Conservation (phyloP, 805 yeast species). For the Candida oleophila region DNA sequence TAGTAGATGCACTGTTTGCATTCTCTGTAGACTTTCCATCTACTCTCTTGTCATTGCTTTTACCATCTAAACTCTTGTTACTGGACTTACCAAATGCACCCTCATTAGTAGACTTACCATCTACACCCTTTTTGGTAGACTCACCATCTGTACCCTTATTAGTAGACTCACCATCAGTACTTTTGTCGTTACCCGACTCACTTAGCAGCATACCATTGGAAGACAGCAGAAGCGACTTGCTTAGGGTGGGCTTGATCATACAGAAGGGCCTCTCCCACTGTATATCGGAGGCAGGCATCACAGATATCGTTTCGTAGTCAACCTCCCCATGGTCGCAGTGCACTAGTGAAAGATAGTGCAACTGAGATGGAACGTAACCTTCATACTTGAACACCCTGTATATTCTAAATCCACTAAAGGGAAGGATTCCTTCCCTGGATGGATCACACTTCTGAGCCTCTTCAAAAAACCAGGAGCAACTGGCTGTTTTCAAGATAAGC, state of each 20-base stretch:
- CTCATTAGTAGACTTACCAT: no score
- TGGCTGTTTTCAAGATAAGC: not conserved
- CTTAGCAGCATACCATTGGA: constrained; percentile 11
- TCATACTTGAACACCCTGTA: constrained; percentile 48
- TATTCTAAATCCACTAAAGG: constrained; percentile 58
- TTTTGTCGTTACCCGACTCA: no score
- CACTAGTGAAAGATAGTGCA: constrained; percentile 45
- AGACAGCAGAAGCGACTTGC: constrained; percentile 10
- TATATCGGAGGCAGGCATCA: constrained; percentile 33
- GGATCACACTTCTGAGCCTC: constrained; percentile 37
- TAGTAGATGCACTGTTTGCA: no score
- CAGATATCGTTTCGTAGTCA: constrained; percentile 39
- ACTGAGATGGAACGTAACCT: constrained; percentile 31
- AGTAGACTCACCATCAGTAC: no score
- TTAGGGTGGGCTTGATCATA: constrained; percentile 31
- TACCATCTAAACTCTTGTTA: no score
- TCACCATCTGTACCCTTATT: no score
- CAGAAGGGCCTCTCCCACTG: constrained; percentile 53
- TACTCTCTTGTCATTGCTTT: no score
- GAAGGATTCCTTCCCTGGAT: constrained; percentile 18
- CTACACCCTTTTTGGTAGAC: no score
- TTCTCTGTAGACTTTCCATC: no score
- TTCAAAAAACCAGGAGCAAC: constrained; percentile 19
- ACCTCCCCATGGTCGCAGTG: constrained; percentile 54
- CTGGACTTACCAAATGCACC: no score